Evolutionary conservation across 1,284 basidiomycete genomes (phyloP).

Genomic region (Tausonia pullulans): DNA sequence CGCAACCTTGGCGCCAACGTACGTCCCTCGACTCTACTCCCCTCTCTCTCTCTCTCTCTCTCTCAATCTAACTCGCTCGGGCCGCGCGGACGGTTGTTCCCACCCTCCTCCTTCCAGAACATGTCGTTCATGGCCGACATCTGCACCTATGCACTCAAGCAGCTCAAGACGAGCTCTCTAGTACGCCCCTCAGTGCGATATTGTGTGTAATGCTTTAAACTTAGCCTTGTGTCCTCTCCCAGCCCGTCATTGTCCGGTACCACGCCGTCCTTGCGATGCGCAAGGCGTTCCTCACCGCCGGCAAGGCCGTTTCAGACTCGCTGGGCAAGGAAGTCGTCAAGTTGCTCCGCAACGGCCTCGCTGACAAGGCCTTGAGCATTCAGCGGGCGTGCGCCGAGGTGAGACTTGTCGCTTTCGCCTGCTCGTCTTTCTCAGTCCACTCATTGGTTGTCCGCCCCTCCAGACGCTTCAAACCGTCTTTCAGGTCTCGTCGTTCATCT

Average conservation of each 20-base stretch:
- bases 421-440: background rate
- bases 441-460: constrained; percentile 18
- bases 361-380: constrained; percentile 74
- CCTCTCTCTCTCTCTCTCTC: background rate
- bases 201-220: background rate
- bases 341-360: constrained; percentile 59
- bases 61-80: background rate
- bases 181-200: constrained; percentile 38
- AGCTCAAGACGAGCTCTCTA: constrained; percentile 52
- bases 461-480: constrained; percentile 31
- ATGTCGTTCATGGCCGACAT: constrained; percentile 93
- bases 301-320: constrained; percentile 69
- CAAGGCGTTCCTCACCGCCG: constrained; percentile 65
- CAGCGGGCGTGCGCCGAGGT: constrained; percentile 77
- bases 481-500: constrained; percentile 26
- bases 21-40: constrained; percentile 22
- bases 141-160: constrained; percentile 50
- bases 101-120: constrained; percentile 43
- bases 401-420: constrained; percentile 18
- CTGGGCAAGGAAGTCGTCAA: constrained; percentile 74
- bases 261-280: constrained; percentile 66
- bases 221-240: constrained; percentile 3
- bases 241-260: constrained; percentile 70
- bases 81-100: background rate
- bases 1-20: constrained; percentile 69